These are phyloP conservation scores for Metschnikowia kunwiensis DNA, from an alignment of 805 yeast genomes.

Conservation along the genomic window DNA sequence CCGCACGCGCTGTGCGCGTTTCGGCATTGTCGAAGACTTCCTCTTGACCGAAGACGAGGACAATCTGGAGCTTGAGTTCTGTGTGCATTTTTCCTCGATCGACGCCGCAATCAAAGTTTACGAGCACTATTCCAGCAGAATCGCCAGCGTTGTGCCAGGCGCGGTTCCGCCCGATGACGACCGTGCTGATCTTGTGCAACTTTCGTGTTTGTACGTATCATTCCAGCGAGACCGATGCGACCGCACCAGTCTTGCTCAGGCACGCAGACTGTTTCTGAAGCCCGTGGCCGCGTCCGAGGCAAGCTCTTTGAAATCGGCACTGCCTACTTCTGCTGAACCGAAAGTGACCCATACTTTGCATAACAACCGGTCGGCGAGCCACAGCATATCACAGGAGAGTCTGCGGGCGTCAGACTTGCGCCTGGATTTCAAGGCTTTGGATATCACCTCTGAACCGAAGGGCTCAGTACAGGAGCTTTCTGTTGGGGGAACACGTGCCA, in stretches of 20 bases:
- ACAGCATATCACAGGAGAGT: slow-evolving; percentile 3
- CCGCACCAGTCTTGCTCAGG: slow-evolving; percentile 9
- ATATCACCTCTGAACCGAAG: neutral
- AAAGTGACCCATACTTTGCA: neutral
- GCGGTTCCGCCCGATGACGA: slow-evolving; percentile 18
- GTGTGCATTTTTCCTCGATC: slow-evolving; percentile 43
- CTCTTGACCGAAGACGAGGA: slow-evolving; percentile 16
- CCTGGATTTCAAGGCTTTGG: slow-evolving; percentile 5
- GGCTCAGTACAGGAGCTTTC: neutral
- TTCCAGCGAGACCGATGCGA: slow-evolving; percentile 42
- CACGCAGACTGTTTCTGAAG: neutral
- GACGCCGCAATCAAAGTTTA: slow-evolving; percentile 45
- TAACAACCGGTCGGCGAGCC: neutral
- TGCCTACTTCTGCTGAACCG: neutral
- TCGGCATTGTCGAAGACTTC: slow-evolving; percentile 43
- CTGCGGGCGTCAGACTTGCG: slow-evolving; percentile 8
- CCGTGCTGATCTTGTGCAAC: slow-evolving; percentile 12
- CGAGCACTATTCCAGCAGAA: slow-evolving; percentile 28
- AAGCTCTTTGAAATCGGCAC: neutral
- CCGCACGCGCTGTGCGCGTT: slow-evolving; percentile 30
- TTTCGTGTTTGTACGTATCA: slow-evolving; percentile 18
- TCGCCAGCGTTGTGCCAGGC: slow-evolving; percentile 20
- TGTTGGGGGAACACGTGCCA: slow-evolving; percentile 4
- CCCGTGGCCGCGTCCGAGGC: neutral
- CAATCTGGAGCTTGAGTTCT: slow-evolving; percentile 12